A percentile compares a stretch with the other conserved stretches of the same genome.
Conservation (phyloP, 148 eudicot species). For the Hydrangea macrophylla region DNA sequence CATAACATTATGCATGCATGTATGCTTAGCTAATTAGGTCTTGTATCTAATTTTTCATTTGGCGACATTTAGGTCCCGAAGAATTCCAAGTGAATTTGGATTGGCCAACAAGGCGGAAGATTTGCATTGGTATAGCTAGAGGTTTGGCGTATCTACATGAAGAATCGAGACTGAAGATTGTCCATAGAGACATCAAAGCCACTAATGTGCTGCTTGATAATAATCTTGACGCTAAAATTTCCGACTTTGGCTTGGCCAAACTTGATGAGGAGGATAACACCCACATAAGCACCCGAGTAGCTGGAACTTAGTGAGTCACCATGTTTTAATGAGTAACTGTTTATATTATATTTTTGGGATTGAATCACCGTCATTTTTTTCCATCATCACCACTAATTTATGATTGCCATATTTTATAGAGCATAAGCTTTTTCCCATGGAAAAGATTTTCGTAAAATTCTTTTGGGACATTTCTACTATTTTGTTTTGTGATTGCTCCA, state of each 20-base stretch:
- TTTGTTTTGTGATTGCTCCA: background rate
- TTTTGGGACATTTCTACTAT: too few relatives aligned
- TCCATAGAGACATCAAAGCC: constrained; percentile 55
- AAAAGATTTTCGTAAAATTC: too few relatives aligned
- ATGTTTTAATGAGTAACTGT: background rate
- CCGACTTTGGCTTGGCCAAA: constrained; percentile 48
- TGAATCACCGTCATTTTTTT: background rate
- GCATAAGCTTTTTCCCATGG: too few relatives aligned
- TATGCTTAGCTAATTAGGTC: background rate
- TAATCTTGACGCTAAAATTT: constrained; percentile 40
- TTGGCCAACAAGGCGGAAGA: constrained; percentile 37
- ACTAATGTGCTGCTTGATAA: constrained; percentile 54
- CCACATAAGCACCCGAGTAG: constrained; percentile 51
- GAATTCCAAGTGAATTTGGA: constrained; percentile 28
- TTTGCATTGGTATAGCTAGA: constrained; percentile 41
- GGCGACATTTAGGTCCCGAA: constrained; percentile 27
- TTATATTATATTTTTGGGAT: too few relatives aligned
- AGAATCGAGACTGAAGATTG: constrained; percentile 51
- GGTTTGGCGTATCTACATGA: constrained; percentile 48
- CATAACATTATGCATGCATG: background rate
- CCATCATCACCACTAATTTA: background rate
- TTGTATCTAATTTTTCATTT: background rate
- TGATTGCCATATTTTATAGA: too few relatives aligned
- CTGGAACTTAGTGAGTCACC: constrained; percentile 42
- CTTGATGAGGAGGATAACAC: constrained; percentile 48